These are phyloP conservation scores for Biscutella auriculata DNA, from an alignment of 441 rosid species.

Conservation along the genomic window DNA sequence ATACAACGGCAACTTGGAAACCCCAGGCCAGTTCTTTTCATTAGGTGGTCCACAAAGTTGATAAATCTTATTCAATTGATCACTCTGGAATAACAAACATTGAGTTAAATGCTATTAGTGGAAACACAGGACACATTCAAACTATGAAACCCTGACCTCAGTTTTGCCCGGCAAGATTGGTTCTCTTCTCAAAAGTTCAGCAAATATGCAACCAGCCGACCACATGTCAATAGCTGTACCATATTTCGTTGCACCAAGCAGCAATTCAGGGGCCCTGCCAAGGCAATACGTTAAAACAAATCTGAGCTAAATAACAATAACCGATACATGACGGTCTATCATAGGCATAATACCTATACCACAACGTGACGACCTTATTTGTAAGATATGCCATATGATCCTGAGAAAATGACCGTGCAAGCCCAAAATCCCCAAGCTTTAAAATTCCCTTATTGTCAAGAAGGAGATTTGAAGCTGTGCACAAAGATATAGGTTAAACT, in stretches of 20 bases:
- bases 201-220: constrained; percentile 96
- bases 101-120: background rate
- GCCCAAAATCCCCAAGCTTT: constrained; percentile 97
- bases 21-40: constrained; percentile 90
- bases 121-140: constrained; percentile 4
- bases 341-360: constrained; percentile 86
- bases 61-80: constrained; percentile 85
- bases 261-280: constrained; percentile 89
- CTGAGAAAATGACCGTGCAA: constrained; percentile 68
- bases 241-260: constrained; percentile 87
- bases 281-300: background rate
- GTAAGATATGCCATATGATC: constrained; percentile 75
- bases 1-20: constrained; percentile 84
- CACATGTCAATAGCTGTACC: constrained; percentile 99
- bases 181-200: constrained; percentile 84
- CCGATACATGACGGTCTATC: background rate
- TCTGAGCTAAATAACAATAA: constrained; percentile 5
- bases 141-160: constrained; percentile 44
- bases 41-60: constrained; percentile 93
- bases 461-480: constrained; percentile 87
- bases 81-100: constrained; percentile 40
- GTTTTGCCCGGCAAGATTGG: constrained; percentile 86
- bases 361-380: constrained; percentile 82
- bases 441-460: constrained; percentile 93
- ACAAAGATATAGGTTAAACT: background rate